Evolutionary conservation across 192 early-diverging fungal genomes (phyloP), one percentile per base, ranked within the genome.

Genomic region (Coemansia reversa): DNA sequence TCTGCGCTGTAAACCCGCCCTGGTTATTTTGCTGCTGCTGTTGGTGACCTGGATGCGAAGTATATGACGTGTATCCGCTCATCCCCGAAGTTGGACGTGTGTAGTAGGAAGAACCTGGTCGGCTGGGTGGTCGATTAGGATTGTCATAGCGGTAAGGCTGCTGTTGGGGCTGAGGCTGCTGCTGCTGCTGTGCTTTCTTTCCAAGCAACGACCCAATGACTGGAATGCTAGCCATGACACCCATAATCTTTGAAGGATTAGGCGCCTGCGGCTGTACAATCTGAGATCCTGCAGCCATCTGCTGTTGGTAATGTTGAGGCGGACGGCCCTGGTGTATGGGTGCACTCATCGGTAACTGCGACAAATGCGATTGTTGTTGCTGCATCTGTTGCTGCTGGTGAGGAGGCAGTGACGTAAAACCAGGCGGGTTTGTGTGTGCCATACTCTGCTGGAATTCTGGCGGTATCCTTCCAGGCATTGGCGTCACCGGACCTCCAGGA

Each of bases 141-240:
- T 58, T 42, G 20, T 70, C 62, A 54, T 69, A 62, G 25, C 56
- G 62, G 4, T 51, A 29, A 0, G 64, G 62, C 18, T 62, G 65
- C 23, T 39, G 55, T 22, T 47, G 51, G 4, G 55, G 63, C 66
- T 18, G 66, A 9, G 48, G 54, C 53, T 19, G 54, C 7, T 51
- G 50, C 50, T 62, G 58, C 58, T 56, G 51, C 22, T 60, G 59
- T 8, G 58, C 58, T 60, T 75, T 74, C 2, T 71, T 72, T 11
- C 59, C 63, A 57, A 81, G 75, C 19, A 81, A 60, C 51, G 62
- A 53, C 16, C 78, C 78, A 4, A 81, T n/a, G 6, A 75, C 22
- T 22, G 78, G 78, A 16, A 81, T 75, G 55, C 69, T 70, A 3
- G 66, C 53, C 73, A 81, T 52, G 39, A 67, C 56, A 24, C 73